Evolutionary conservation across 768 basidiomycete species (phyloP).

Genomic region (Podaxis pistillaris): DNA sequence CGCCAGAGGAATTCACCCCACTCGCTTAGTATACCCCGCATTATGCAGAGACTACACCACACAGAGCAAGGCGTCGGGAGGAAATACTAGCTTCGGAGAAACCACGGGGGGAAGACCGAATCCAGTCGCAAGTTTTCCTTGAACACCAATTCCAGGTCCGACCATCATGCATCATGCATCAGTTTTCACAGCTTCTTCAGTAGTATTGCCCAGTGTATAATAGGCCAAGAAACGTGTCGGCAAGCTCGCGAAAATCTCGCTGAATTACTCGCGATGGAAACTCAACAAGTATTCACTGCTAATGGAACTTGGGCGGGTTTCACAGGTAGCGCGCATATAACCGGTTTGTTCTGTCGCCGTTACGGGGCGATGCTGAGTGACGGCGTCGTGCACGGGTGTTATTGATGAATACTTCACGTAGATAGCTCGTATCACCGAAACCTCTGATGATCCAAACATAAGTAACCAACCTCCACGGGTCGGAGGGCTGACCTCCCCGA

Average conservation of each 20-base stretch:
- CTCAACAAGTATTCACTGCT: background rate
- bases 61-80: background rate
- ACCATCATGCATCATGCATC: background rate
- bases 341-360: background rate
- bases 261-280: constrained; percentile 1
- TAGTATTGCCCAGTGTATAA: background rate
- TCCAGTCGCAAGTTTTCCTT: background rate
- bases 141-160: background rate
- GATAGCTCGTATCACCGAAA: constrained; percentile 1
- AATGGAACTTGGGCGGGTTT: background rate
- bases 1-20: background rate
- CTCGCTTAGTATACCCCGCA: background rate
- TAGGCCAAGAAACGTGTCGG: background rate
- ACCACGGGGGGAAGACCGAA: background rate
- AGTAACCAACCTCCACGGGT: background rate
- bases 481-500: background rate
- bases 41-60: background rate
- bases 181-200: constrained; percentile 1
- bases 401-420: background rate
- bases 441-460: background rate
- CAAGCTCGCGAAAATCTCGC: constrained; percentile 13
- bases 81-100: background rate
- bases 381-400: background rate
- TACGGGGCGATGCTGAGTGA: background rate
- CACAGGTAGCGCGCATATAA: background rate